A percentile compares a stretch with the other conserved stretches of the same genome.
These are phyloP conservation scores for Dimocarpus longan DNA, from an alignment of 345 rosid species.

Conservation along the genomic window DNA sequence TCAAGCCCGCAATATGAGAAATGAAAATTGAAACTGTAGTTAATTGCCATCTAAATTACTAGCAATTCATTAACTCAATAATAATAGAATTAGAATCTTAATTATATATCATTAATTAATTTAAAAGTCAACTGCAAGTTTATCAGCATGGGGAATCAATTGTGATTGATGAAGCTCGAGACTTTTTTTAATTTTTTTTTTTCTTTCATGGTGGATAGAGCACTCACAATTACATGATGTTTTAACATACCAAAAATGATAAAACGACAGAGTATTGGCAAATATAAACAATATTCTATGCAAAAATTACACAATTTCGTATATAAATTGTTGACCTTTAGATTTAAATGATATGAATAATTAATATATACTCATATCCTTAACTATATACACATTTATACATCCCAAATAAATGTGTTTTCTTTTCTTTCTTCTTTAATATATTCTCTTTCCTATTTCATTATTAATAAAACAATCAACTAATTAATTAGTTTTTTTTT, in stretches of 20 bases:
- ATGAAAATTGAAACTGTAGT: background rate
- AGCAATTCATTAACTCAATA: too few species aligned
- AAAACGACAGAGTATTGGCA: background rate
- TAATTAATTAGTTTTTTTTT: too few species aligned
- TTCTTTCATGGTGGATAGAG: slow-evolving; percentile 19
- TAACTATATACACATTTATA: too few species aligned
- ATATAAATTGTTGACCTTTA: too few species aligned
- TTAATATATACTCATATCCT: too few species aligned
- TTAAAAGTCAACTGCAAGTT: slow-evolving; percentile 23
- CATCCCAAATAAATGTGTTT: too few species aligned
- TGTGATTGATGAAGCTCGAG: slow-evolving; percentile 6
- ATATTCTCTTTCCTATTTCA: too few species aligned
- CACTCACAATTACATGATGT: slow-evolving; percentile 18
- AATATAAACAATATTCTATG: background rate
- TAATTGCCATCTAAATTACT: background rate
- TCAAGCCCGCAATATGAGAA: background rate
- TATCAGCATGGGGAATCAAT: background rate
- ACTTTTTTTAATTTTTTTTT: background rate
- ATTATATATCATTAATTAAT: background rate
- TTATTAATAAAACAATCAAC: too few species aligned
- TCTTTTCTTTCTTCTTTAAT: too few species aligned
- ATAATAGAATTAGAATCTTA: background rate
- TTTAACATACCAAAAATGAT: background rate
- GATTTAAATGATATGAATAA: too few species aligned
- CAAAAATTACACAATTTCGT: background rate